Percentiles rank a stretch among this genome's conserved stretches.
These are phyloP conservation scores for Mentha longifolia DNA, from an alignment of 257 asterid genomes.

Conservation along the genomic window DNA sequence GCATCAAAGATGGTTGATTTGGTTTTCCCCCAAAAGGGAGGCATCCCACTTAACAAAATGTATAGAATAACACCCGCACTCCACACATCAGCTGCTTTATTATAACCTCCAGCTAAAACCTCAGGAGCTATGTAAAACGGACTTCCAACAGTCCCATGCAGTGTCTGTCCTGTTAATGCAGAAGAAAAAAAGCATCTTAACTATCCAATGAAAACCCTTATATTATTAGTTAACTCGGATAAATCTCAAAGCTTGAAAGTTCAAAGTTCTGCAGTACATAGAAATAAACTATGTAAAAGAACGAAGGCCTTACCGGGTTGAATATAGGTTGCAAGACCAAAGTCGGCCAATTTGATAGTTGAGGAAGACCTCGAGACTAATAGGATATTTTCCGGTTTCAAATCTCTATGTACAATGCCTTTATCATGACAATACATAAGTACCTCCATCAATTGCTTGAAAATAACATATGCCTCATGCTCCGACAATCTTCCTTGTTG, in stretches of 20 bases:
- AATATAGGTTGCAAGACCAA: conserved; percentile 66
- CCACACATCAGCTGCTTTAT: conserved; percentile 68
- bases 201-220: neutral
- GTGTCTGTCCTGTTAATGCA: conserved; percentile 48
- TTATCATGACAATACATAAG: conserved; percentile 57
- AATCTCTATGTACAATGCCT: conserved; percentile 60
- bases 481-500: conserved; percentile 55
- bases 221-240: neutral
- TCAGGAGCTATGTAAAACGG: conserved; percentile 76
- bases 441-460: conserved; percentile 61
- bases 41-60: conserved; percentile 65
- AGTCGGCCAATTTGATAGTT: conserved; percentile 66
- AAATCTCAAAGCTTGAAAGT: neutral
- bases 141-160: conserved; percentile 69
- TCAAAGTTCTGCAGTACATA: neutral
- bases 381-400: conserved; percentile 68
- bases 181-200: conserved; percentile 18
- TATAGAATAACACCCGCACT: conserved; percentile 72
- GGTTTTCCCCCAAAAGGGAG: conserved; percentile 76
- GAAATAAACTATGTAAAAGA: neutral
- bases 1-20: conserved; percentile 64
- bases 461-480: conserved; percentile 47
- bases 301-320: conserved; percentile 42
- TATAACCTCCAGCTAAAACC: conserved; percentile 57
- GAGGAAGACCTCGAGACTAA: conserved; percentile 48